Conservation (phyloP, 345 rosid genomes). For the Carallia pectinifolia region DNA sequence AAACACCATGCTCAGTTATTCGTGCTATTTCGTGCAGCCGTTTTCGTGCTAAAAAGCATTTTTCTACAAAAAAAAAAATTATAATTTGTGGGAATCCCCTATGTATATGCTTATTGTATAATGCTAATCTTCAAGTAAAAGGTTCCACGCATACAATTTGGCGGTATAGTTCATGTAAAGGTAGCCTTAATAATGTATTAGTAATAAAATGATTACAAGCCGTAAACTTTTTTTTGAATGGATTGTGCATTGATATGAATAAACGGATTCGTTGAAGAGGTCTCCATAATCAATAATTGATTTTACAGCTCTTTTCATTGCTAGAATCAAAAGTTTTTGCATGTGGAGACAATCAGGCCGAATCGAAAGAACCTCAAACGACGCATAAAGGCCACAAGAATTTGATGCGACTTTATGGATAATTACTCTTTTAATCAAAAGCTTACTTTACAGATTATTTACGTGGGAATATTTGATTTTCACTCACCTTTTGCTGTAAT, state of each 20-base stretch:
- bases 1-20: too few species aligned
- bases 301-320: neutral
- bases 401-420: neutral
- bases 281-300: neutral
- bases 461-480: neutral
- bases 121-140: neutral
- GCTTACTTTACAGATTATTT: neutral
- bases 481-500: neutral
- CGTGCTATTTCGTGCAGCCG: too few species aligned
- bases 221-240: neutral
- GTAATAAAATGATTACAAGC: neutral
- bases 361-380: neutral
- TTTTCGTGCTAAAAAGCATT: too few species aligned
- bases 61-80: too few species aligned
- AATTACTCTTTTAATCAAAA: neutral
- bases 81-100: neutral
- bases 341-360: neutral
- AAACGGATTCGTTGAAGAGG: constrained; percentile 5
- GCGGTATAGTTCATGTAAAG: neutral
- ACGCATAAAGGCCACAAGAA: neutral
- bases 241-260: neutral
- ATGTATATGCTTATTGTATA: neutral
- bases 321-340: neutral
- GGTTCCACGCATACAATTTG: neutral
- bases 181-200: neutral